Base-by-base conservation (phyloP, 2,329 filamentous ascomycete species). In the Fusarium staphyleae region DNA sequence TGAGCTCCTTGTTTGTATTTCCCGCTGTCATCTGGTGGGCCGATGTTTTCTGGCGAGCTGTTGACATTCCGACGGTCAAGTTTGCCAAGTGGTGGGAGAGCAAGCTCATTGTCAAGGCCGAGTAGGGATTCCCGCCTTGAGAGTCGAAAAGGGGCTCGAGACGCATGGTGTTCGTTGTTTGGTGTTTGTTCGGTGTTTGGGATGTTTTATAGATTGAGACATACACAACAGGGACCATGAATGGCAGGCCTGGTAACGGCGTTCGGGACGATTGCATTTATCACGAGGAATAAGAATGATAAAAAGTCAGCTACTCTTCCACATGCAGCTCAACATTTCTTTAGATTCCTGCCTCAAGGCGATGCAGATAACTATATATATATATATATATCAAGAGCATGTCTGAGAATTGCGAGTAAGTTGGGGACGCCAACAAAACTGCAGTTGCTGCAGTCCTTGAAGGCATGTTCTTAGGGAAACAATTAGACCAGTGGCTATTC, bases 31-130 rank as follows among this genome's bases (percentile, higher is more conserved):
- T 86, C 13, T 84, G 80, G 76, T 77, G 75, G 50, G 78, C 81
- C 1, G 83, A 86, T 55, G 60, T 86, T 4, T 85, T 83, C 54
- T 84, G 81, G 77, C 74, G 82, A 18, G 73, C 74, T 3, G 77
- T 86, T 13, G 83, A 86, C 59, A 77, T 78, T 43, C 82, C 82
- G 1, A 78, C 78, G 6, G 83, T 86, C 45, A 76, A 75, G 63
- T 80, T 86, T 58, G 78, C 81, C 15, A 83, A 78, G 65, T 84
- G 81, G 81, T 61, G 84, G 3, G 82, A 85, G 69, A 70, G 59
- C 39, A 75, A 73, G 56, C 76, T 76, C 55, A 65, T 72, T 22
- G 62, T 69, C 41, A 73, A 73, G 54, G 55, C 35, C 60, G 59
- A 69, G 43, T 65, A 65, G 46, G 42, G 39, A 24, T 14, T 15